Conservation (phyloP, 352 stramenopile genomes). For the Pythium folliculosum region DNA sequence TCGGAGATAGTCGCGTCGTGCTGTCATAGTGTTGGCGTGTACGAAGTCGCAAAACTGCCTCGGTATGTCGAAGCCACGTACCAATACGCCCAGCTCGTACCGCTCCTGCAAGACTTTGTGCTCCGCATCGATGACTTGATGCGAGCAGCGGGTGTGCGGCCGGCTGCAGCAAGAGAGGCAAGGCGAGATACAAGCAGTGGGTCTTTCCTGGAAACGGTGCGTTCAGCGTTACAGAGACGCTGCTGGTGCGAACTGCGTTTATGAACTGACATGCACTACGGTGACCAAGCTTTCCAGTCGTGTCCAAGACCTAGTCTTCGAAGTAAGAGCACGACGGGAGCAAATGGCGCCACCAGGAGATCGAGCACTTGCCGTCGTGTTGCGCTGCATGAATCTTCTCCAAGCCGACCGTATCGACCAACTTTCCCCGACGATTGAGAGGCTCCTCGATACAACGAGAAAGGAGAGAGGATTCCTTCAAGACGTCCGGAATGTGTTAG, state of each 20-base stretch:
- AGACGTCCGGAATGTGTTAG: conserved; percentile 37
- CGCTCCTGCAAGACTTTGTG: conserved; percentile 39
- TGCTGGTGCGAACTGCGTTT: not conserved
- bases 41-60: conserved; percentile 25
- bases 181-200: conserved; percentile 25
- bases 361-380: conserved; percentile 38
- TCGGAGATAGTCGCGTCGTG: conserved; percentile 40
- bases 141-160: not conserved
- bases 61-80: conserved; percentile 34
- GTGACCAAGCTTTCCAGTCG: conserved; percentile 33
- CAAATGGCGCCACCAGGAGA: conserved; percentile 53
- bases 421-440: conserved; percentile 40
- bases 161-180: conserved; percentile 12
- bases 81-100: conserved; percentile 34
- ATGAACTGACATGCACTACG: too few relatives aligned
- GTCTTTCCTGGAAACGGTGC: conserved; percentile 21
- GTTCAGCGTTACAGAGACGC: not conserved
- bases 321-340: conserved; percentile 44
- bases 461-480: conserved; percentile 37
- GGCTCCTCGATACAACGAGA: conserved; percentile 39
- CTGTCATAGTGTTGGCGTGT: conserved; percentile 28
- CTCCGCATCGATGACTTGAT: conserved; percentile 34
- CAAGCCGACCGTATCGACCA: conserved; percentile 38
- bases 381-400: conserved; percentile 47
- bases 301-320: conserved; percentile 43